These are phyloP conservation scores for Scytalidium sp. DNA, from an alignment of 2,329 filamentous ascomycete species.

Conservation along the genomic window DNA sequence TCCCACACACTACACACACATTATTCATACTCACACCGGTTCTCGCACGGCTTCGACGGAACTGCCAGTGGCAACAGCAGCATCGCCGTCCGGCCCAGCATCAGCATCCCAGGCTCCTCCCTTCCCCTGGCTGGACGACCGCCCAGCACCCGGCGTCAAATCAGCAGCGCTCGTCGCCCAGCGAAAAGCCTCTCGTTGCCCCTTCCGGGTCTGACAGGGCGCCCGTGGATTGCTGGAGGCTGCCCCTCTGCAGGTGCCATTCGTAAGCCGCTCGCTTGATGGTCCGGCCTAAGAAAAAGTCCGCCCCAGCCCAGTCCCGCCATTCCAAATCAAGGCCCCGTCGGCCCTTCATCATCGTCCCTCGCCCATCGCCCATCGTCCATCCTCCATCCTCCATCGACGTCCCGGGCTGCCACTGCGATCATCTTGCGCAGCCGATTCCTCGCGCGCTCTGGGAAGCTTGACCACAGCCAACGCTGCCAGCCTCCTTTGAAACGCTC, in stretches of 20 bases:
- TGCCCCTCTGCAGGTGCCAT: background rate
- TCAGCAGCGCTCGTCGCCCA: background rate
- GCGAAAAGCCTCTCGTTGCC: background rate
- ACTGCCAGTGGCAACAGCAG: background rate
- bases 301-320: background rate
- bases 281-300: no score
- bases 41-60: background rate
- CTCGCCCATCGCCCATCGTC: background rate
- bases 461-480: no score
- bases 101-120: no score
- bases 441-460: no score
- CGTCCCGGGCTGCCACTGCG: background rate
- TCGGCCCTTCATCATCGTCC: background rate
- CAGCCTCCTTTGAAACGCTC: background rate
- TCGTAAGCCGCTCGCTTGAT: background rate
- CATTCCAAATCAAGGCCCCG: background rate
- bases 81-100: background rate
- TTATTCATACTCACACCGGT: background rate
- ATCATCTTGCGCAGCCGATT: no score
- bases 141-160: background rate
- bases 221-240: no score
- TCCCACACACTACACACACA: no score
- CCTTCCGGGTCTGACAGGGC: background rate
- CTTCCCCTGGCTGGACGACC: background rate
- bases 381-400: background rate